Base-by-base conservation (phyloP, 2,329 filamentous ascomycete species). In the Microascus cirrosus region DNA sequence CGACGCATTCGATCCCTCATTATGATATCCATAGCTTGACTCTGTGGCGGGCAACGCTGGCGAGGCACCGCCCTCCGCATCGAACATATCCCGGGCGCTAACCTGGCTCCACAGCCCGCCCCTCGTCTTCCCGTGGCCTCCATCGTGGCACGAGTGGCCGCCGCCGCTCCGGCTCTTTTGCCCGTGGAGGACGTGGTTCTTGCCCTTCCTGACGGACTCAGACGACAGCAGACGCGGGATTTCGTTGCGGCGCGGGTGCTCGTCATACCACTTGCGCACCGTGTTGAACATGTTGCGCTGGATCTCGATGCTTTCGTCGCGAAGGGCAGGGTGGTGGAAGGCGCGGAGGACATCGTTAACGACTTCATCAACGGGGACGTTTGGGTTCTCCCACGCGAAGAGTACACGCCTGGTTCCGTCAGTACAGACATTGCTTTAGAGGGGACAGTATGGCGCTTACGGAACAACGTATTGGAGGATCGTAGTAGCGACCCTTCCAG, bases 371-470 rank as follows among this genome's bases (percentile, higher is more conserved):
- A 94, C 86, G 0, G 90, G 83, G 0, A 96, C 85, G 51, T 86
- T 84, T 2, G 87, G 82, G 68, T 97, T 89, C 62, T 97, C 89
- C 90, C 92, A 97, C 3, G 92, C 93, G 67, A 93, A 95, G 22
- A 99, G 78, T 54, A 97, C 75, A 36, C 93, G 88, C 52, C 67
- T 65, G 0, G 65, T 65, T 12, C 35, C 24, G 52, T 42, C 18
- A 42, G 36, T 12, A 42, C 12, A 42, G 4, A 42, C 18, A 12
- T 42, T n/a, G 3, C 36, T 13, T 42, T 13, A 42, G 18, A 22
- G 12, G 39, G 34, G 20, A 28, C 7, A 12, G 22, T 7, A 13
- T 18, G 3, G 39, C 45, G 75, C 80, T 74, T 73, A 84, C 77
- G 93, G 93, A 1, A 91, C 89, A 35, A 88, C 83, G 65, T 95